A percentile compares a stretch with the other conserved stretches of the same genome.
phyloP scores from a whole-genome alignment of 345 rosid genomes.

The Citrus australasica region DNA sequence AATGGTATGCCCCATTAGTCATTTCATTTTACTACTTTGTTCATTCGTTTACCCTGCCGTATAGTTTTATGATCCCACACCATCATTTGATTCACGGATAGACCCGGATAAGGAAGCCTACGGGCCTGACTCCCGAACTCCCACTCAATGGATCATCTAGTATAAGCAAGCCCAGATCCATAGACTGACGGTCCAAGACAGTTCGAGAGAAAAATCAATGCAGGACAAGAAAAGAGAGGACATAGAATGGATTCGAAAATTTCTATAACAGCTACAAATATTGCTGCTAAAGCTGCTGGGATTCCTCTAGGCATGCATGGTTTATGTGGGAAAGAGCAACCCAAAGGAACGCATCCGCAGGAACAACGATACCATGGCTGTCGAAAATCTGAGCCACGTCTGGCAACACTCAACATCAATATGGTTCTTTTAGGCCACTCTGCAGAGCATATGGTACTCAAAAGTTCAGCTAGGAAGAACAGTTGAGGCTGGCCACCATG shows the following conservation, averaged over 20 bases:
- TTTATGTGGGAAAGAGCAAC: slow-evolving; percentile 63
- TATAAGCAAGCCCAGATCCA: no score
- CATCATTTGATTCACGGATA: no score
- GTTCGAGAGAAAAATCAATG: no score
- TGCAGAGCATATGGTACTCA: slow-evolving; percentile 52
- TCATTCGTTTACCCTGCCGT: no score
- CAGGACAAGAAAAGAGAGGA: not conserved
- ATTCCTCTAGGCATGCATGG: slow-evolving; percentile 47
- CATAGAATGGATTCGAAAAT: slow-evolving; percentile 61
- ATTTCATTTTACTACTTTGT: not conserved
- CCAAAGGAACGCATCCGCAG: slow-evolving; percentile 48
- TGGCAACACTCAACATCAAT: slow-evolving; percentile 28
- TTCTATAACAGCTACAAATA: slow-evolving; percentile 32
- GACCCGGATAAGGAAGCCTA: no score
- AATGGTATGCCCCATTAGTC: not conserved
- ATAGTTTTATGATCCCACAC: no score
- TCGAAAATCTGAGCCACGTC: slow-evolving; percentile 41
- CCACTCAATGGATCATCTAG: no score
- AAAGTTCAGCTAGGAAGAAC: slow-evolving; percentile 29
- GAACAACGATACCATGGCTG: slow-evolving; percentile 27
- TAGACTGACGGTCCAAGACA: no score
- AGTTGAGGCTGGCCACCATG: slow-evolving; percentile 37
- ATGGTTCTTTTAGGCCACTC: slow-evolving; percentile 50
- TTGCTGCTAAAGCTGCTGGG: slow-evolving; percentile 33
- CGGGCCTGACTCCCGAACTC: no score